A percentile compares a stretch with the other conserved stretches of the same genome.
These are phyloP conservation scores for Teunomyces barrocoloradensis DNA, from an alignment of 805 yeast species.

Conservation along the genomic window DNA sequence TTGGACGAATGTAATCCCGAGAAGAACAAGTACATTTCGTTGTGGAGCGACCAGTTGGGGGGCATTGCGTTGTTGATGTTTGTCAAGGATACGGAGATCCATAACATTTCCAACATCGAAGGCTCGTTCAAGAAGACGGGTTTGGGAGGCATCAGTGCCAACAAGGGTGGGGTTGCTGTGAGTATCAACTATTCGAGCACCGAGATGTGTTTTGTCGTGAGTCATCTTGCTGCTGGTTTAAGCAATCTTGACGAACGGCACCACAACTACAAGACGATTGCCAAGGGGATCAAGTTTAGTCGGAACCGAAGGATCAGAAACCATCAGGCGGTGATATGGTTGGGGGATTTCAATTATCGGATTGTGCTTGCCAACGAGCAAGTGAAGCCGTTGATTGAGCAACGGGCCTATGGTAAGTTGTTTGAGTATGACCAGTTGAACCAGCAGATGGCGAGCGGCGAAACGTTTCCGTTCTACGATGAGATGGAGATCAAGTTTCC, in stretches of 20 bases:
- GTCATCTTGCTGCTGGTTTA: conserved; percentile 94
- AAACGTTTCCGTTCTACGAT: conserved; percentile 74
- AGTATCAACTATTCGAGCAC: conserved; percentile 66
- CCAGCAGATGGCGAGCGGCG: conserved; percentile 66
- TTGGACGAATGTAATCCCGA: conserved; percentile 38
- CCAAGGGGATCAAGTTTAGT: conserved; percentile 65
- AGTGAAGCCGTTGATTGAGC: conserved; percentile 55
- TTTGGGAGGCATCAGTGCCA: conserved; percentile 83
- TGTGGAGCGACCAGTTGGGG: conserved; percentile 81
- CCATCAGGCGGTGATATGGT: conserved; percentile 87
- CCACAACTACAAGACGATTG: conserved; percentile 77
- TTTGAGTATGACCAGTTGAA: conserved; percentile 76
- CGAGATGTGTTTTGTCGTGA: conserved; percentile 71
- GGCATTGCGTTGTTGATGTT: conserved; percentile 76
- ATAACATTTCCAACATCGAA: conserved; percentile 58
- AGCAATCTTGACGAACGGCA: conserved; percentile 80
- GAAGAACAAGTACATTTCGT: conserved; percentile 48
- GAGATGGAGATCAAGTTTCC: conserved; percentile 75
- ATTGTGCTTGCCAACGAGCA: conserved; percentile 69
- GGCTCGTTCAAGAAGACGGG: conserved; percentile 87
- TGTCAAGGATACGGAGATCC: conserved; percentile 50
- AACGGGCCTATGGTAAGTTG: conserved; percentile 47
- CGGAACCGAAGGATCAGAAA: conserved; percentile 59
- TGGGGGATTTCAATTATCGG: conserved; percentile 92
- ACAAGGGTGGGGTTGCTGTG: conserved; percentile 77